These are phyloP conservation scores for Tephrocybe sp. DNA, from an alignment of 768 basidiomycete species.

Conservation along the genomic window DNA sequence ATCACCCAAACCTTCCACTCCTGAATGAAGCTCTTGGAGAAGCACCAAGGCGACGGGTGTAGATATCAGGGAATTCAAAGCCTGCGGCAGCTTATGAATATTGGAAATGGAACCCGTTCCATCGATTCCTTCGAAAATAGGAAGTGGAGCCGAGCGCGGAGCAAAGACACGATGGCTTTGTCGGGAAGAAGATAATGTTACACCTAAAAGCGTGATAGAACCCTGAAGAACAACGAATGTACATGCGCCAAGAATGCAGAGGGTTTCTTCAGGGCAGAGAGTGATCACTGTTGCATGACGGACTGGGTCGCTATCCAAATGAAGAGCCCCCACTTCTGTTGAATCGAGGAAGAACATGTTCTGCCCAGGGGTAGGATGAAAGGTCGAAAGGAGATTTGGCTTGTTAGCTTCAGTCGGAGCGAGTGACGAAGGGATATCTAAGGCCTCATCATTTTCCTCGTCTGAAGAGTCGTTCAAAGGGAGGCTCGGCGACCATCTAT, in stretches of 20 bases:
- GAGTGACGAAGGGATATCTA: slow-evolving; percentile 19
- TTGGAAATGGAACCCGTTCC: slow-evolving; percentile 14
- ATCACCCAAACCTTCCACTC: slow-evolving; percentile 65
- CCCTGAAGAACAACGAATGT: slow-evolving; percentile 63
- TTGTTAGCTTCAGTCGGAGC: slow-evolving; percentile 11
- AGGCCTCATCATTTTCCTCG: slow-evolving; percentile 37
- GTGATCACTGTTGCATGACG: slow-evolving; percentile 35
- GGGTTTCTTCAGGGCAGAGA: slow-evolving; percentile 46
- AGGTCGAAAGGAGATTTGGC: slow-evolving; percentile 44
- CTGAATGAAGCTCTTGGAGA: slow-evolving; percentile 56
- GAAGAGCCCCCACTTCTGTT: slow-evolving; percentile 34
- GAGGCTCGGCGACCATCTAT: slow-evolving; percentile 63
- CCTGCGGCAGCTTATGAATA: slow-evolving; percentile 17
- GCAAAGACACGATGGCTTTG: slow-evolving; percentile 61
- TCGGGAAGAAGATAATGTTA: slow-evolving; percentile 41
- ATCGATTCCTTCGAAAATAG: slow-evolving; percentile 36
- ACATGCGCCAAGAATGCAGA: slow-evolving; percentile 73
- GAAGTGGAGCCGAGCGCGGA: slow-evolving; percentile 78
- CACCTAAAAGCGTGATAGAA: slow-evolving; percentile 57
- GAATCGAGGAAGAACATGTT: slow-evolving; percentile 47
- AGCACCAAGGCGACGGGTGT: slow-evolving; percentile 43
- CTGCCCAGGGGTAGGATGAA: slow-evolving; percentile 40
- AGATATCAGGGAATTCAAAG: slow-evolving; percentile 17
- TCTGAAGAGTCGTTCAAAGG: slow-evolving; percentile 49
- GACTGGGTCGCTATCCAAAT: slow-evolving; percentile 19